phyloP scores from a whole-genome alignment of 352 stramenopile species.

The Phytophthora nicotianae region DNA sequence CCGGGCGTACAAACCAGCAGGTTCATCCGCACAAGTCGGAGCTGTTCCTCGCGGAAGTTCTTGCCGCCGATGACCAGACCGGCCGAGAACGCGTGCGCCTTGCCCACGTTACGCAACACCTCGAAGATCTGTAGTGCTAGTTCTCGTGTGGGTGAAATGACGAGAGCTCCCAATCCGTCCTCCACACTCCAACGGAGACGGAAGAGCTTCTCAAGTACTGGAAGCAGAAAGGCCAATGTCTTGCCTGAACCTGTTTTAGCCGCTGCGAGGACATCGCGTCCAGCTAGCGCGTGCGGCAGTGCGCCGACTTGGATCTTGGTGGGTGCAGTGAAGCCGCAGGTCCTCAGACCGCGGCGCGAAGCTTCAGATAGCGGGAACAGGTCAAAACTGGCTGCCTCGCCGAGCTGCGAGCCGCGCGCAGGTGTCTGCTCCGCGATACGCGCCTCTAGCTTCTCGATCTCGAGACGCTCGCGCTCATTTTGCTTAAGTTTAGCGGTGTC shows the following conservation, averaged over 20 bases:
- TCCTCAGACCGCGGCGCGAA: constrained; percentile 68
- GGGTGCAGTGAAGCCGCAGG: constrained; percentile 83
- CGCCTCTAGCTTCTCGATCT: constrained; percentile 68
- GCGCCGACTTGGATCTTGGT: constrained; percentile 91
- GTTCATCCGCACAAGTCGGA: constrained; percentile 95
- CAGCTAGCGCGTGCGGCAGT: constrained; percentile 87
- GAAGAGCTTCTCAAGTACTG: constrained; percentile 91
- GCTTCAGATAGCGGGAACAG: constrained; percentile 85
- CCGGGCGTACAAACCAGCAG: constrained; percentile 98
- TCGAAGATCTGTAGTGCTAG: constrained; percentile 99
- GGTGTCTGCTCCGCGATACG: constrained; percentile 77
- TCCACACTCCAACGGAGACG: constrained; percentile 84
- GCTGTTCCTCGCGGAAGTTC: constrained; percentile 94
- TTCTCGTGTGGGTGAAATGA: constrained; percentile 98
- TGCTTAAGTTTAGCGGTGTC: constrained; percentile 62
- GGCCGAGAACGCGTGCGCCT: constrained; percentile 95
- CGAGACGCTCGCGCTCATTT: constrained; percentile 72
- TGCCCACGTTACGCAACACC: constrained; percentile 95
- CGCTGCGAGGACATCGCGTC: constrained; percentile 91
- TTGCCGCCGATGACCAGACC: constrained; percentile 98
- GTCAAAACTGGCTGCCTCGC: constrained; percentile 80
- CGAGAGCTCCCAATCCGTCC: constrained; percentile 95
- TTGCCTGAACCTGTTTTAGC: constrained; percentile 95
- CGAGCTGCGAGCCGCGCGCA: constrained; percentile 78
- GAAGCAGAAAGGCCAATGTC: constrained; percentile 92